Percentiles rank a stretch among this genome's conserved stretches.
These are phyloP conservation scores for Paramecium sexaurelia DNA, from an alignment of 73 alveolate species.

Conservation along the genomic window DNA sequence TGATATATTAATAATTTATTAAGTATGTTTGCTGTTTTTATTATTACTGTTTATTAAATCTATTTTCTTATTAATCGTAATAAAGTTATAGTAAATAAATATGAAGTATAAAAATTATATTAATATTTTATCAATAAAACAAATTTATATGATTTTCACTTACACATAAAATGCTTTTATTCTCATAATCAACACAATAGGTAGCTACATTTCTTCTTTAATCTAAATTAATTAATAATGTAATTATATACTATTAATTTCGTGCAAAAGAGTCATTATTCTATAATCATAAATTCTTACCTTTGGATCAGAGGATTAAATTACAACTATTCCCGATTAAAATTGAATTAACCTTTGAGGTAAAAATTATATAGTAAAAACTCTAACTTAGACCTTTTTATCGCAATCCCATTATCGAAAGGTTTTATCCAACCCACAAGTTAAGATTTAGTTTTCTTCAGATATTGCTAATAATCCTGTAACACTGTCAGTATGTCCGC, in stretches of 20 bases:
- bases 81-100: not conserved
- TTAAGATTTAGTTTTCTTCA: not conserved
- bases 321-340: not conserved
- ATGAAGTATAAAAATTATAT: not conserved
- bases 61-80: too few relatives aligned
- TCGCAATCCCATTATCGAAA: slow-evolving; percentile 40
- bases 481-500: slow-evolving; percentile 52
- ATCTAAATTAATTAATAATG: not conserved
- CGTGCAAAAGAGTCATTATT: slow-evolving; percentile 3
- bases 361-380: not conserved
- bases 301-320: not conserved
- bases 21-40: too few relatives aligned
- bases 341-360: not conserved
- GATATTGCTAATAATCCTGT: not conserved
- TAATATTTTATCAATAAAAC: not conserved
- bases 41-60: too few relatives aligned
- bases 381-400: not conserved
- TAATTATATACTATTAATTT: not conserved
- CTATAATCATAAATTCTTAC: slow-evolving; percentile 28
- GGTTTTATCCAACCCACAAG: slow-evolving; percentile 40
- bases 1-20: not conserved
- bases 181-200: not conserved
- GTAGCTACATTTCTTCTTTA: not conserved
- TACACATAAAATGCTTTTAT: not conserved
- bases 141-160: not conserved